Evolutionary conservation across 164 flowering plant genomes (phyloP).

Genomic region (Stephania yunnanensis): DNA sequence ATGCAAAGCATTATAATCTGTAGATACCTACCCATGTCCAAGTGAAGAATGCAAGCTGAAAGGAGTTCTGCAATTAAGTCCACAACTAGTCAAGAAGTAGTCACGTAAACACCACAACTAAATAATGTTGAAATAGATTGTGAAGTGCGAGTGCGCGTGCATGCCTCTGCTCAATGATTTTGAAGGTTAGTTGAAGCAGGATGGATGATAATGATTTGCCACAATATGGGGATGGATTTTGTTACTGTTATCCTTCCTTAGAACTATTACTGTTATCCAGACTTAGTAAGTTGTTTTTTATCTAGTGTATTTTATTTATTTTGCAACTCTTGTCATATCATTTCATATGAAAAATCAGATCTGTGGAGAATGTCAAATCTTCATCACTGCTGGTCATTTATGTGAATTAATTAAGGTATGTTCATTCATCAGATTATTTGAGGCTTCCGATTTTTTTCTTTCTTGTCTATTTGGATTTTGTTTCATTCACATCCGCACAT

Average conservation of each 20-base stretch:
- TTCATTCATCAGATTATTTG: neutral
- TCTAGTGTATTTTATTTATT: no score
- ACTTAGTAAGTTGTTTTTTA: no score
- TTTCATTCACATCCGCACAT: neutral
- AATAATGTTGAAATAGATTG: neutral
- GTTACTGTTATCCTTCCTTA: no score
- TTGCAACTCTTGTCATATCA: no score
- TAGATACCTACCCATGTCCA: slow-evolving; percentile 60
- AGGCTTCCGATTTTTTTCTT: neutral
- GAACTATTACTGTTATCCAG: no score
- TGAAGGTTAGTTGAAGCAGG: no score
- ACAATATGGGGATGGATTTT: no score
- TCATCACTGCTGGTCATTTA: neutral
- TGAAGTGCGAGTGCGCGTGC: no score
- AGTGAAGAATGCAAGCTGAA: slow-evolving; percentile 63
- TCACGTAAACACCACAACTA: neutral
- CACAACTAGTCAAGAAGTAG: slow-evolving; percentile 4
- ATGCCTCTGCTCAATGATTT: no score
- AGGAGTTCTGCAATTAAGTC: slow-evolving; percentile 53
- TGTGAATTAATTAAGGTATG: neutral
- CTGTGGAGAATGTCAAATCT: neutral
- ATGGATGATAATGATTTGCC: no score
- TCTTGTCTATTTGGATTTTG: neutral
- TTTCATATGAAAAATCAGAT: neutral
- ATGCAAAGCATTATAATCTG: slow-evolving; percentile 2